These are phyloP conservation scores for Hygrocybe coccinea DNA, from an alignment of 768 basidiomycete genomes.

Conservation along the genomic window DNA sequence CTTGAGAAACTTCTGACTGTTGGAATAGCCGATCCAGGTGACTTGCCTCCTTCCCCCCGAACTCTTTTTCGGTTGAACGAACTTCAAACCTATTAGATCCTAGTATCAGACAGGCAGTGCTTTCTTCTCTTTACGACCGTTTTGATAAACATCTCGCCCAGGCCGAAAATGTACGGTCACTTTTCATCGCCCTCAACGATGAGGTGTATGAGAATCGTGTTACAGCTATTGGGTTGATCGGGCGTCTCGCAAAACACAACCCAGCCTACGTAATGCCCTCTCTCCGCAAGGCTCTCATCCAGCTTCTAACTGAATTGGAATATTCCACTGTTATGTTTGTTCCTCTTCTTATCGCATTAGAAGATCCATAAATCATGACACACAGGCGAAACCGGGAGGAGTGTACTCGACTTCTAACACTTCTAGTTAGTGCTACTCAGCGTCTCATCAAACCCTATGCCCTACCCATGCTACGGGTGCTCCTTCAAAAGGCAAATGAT, in stretches of 20 bases:
- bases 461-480: conserved; percentile 87
- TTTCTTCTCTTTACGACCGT: conserved; percentile 81
- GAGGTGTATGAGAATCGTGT: conserved; percentile 92
- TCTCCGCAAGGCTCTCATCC: conserved; percentile 89
- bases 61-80: not conserved
- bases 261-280: conserved; percentile 99
- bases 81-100: conserved; percentile 46
- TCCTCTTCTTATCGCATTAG: not conserved
- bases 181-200: conserved; percentile 97
- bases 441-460: conserved; percentile 95
- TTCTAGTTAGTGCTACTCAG: conserved; percentile 87
- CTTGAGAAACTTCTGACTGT: conserved; percentile 93
- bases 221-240: conserved; percentile 86
- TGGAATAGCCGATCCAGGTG: conserved; percentile 93
- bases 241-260: conserved; percentile 89
- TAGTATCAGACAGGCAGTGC: conserved; percentile 78
- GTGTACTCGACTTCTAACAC: conserved; percentile 82
- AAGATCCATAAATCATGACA: conserved; percentile 7
- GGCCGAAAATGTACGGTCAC: conserved; percentile 94
- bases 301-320: conserved; percentile 92
- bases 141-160: conserved; percentile 97
- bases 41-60: too few species aligned
- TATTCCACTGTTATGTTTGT: conserved; percentile 79
- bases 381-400: conserved; percentile 82
- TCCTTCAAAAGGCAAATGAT: conserved; percentile 86